phyloP scores from a whole-genome alignment of 192 early-diverging fungal genomes.

The Cetraspora pellucida region DNA sequence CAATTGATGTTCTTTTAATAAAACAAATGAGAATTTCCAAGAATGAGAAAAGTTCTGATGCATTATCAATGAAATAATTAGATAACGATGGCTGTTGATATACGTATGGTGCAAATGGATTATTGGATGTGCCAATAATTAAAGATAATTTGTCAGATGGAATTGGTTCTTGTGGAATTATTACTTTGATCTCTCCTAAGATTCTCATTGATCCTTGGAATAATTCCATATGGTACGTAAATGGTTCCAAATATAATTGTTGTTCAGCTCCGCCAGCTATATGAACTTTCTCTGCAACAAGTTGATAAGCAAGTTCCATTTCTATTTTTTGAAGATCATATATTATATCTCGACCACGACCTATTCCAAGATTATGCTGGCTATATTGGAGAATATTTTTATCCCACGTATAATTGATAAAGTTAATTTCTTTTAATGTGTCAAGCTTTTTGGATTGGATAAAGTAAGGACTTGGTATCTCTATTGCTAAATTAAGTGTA shows the following conservation, averaged over 20 bases:
- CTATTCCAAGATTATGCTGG: slow-evolving; percentile 22
- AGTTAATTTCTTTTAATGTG: neutral
- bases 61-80: slow-evolving; percentile 5
- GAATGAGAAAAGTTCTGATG: slow-evolving; percentile 30
- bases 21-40: slow-evolving; percentile 33
- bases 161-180: slow-evolving; percentile 27
- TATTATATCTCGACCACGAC: slow-evolving; percentile 16
- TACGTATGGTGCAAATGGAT: neutral
- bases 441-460: neutral
- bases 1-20: slow-evolving; percentile 30
- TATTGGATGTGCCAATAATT: neutral
- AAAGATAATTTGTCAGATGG: slow-evolving; percentile 11
- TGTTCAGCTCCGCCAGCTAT: neutral
- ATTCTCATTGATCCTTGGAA: slow-evolving; percentile 14
- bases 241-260: slow-evolving; percentile 2
- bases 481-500: neutral
- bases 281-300: slow-evolving; percentile 19
- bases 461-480: neutral
- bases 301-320: neutral
- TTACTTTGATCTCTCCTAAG: slow-evolving; percentile 18
- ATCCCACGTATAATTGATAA: slow-evolving; percentile 27
- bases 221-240: slow-evolving; percentile 33
- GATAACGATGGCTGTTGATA: neutral
- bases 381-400: slow-evolving; percentile 21
- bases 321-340: slow-evolving; percentile 35